Conservation (phyloP, 2,329 filamentous ascomycete species). For the Trichoderma simmonsii region DNA sequence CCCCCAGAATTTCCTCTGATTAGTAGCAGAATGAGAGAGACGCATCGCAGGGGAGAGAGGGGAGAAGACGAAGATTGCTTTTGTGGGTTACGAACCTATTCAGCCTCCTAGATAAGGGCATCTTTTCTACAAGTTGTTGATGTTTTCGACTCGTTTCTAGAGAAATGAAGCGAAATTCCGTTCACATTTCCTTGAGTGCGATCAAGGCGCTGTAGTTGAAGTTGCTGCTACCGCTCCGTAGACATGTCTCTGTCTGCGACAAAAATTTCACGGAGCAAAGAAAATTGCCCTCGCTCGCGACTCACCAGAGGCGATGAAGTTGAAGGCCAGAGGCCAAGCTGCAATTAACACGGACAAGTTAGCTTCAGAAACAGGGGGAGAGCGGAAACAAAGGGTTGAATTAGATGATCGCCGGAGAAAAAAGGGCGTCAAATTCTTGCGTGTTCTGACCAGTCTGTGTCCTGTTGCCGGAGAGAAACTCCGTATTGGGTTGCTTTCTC, state of each 20-base stretch:
- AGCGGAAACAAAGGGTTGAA: not conserved
- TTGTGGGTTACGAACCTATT: constrained; percentile 20
- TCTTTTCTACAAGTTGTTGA: not conserved
- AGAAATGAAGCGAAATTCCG: not conserved
- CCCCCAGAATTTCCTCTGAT: not conserved
- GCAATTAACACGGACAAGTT: constrained; percentile 27
- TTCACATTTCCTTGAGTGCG: not conserved
- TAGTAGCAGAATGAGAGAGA: not conserved
- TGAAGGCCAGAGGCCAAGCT: constrained; percentile 79
- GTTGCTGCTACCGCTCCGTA: constrained; percentile 59
- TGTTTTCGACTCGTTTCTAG: not conserved
- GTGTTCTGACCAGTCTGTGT: constrained; percentile 73
- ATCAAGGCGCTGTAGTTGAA: not conserved
- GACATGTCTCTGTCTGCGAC: not conserved
- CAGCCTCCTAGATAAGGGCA: not conserved
- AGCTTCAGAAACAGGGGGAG: constrained; percentile 22
- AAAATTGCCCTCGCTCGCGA: constrained; percentile 34
- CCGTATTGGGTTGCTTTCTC: constrained; percentile 62
- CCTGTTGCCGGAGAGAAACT: constrained; percentile 73
- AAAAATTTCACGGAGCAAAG: constrained; percentile 5
- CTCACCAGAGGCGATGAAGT: constrained; percentile 92
- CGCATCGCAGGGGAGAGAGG: constrained; percentile 29
- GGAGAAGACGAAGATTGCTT: constrained; percentile 17
- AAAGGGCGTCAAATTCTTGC: not conserved
- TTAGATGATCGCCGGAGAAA: not conserved